Evolutionary conservation across 2,329 filamentous ascomycete species (phyloP), one percentile per base, ranked within the genome.

Genomic region (Cylindrodendrum hubeiense): DNA sequence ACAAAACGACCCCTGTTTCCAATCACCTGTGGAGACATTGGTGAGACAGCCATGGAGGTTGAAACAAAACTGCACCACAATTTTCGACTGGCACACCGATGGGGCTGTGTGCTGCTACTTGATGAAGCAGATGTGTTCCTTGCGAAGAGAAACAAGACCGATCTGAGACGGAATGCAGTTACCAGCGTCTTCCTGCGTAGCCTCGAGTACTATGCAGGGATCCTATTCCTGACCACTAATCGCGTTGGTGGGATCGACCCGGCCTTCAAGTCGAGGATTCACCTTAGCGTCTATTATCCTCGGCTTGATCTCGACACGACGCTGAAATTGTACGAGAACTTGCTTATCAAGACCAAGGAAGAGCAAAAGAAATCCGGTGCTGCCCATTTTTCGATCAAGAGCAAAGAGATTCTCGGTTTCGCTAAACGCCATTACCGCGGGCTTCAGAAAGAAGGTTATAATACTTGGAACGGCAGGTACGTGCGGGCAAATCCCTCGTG

Each of bases 161-260:
- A 60, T n/a, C 19, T 65, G 8, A 37, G 61, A 13, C 49, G 37
- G 19, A 65, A 60, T 37, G 62, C 55, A 17, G 55, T 54, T 19
- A 65, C 49, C 9, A 91, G 89, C 73, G 92, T 95, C 71, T 97
- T 96, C 83, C 81, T 97, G 2, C 89, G 93, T 1, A 83, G 94
- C 56, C 84, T 95, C 0, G 93, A 97, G 79, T 96, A 96, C 78
- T 95, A 94, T 81, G 91, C 94, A 74, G 93, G 93, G 3, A 95
- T 96, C 63, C 80, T 96, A 3, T 94, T 96, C 82, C 78, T 96
- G 43, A 96, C 93, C 0, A 95, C 93, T 2, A 96, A 96, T 75
- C 89, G 93, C 2, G 91, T 95, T 0, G 87, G 90, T 6, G 54
- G 15, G 8, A 63, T 66, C 2, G 59, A 66, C 30, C 24, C 49